These are phyloP conservation scores for Xylaria arbuscula DNA, from an alignment of 2,329 filamentous ascomycete genomes.

Conservation along the genomic window DNA sequence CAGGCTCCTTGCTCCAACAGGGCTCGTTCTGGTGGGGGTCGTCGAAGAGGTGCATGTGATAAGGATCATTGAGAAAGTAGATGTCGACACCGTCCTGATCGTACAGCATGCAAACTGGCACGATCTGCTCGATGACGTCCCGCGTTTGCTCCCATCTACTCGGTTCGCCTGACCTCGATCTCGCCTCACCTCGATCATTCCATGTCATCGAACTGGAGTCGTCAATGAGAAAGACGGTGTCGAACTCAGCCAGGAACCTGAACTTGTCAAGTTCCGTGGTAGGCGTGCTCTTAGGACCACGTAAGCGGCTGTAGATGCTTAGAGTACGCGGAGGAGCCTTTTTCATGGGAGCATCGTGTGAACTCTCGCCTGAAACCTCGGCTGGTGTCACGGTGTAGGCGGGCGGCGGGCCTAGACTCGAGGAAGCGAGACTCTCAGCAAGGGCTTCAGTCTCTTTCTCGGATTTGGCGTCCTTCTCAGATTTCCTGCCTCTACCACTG, in stretches of 20 bases:
- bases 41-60: constrained; percentile 50
- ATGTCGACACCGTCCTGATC: constrained; percentile 90
- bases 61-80: constrained; percentile 84
- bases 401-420: constrained; percentile 40
- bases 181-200: constrained; percentile 59
- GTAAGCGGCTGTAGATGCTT: constrained; percentile 25
- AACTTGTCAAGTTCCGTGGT: constrained; percentile 41
- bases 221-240: constrained; percentile 91
- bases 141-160: constrained; percentile 77
- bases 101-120: constrained; percentile 82
- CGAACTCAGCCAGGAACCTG: constrained; percentile 80
- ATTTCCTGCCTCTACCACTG: constrained; percentile 23
- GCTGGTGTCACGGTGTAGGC: constrained; percentile 35
- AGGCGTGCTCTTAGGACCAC: neutral
- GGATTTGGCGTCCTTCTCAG: constrained; percentile 3
- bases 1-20: constrained; percentile 4
- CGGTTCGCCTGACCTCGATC: neutral
- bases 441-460: neutral
- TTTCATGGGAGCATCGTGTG: neutral
- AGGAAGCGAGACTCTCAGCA: constrained; percentile 10
- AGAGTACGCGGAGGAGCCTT: neutral
- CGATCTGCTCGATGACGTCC: constrained; percentile 76
- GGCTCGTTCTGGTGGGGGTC: constrained; percentile 31
- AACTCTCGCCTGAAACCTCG: constrained; percentile 17
- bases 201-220: constrained; percentile 86